A percentile compares a stretch with the other conserved stretches of the same genome.
These are phyloP conservation scores for Sarocladium kiliense DNA, from an alignment of 2,329 filamentous ascomycete genomes.

Conservation along the genomic window DNA sequence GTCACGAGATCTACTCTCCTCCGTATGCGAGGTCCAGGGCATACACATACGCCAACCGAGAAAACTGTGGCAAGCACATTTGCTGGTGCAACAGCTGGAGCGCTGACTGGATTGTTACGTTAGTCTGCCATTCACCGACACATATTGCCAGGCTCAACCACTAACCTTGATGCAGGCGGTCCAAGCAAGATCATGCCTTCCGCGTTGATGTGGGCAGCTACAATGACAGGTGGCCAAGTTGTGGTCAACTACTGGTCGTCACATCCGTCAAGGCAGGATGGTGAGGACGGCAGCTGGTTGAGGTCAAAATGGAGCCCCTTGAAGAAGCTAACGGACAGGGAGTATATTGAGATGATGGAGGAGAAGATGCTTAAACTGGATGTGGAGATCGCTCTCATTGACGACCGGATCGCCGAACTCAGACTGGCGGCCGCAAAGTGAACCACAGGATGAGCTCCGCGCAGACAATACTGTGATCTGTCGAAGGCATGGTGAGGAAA, in stretches of 20 bases:
- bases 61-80: conserved; percentile 62
- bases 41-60: conserved; percentile 51
- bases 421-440: too few species aligned
- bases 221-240: conserved; percentile 27
- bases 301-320: conserved; percentile 68
- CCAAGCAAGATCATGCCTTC: conserved; percentile 47
- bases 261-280: conserved; percentile 27
- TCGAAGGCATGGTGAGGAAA: too few species aligned
- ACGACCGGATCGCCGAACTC: conserved; percentile 61
- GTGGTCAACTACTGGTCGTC: conserved; percentile 25
- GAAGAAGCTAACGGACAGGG: conserved; percentile 62
- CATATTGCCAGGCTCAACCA: background rate
- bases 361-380: conserved; percentile 69
- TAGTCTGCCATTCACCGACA: conserved; percentile 21
- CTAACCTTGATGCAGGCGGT: conserved; percentile 35
- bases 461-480: too few species aligned
- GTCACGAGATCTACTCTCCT: conserved; percentile 24
- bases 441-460: too few species aligned
- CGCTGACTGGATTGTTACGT: conserved; percentile 53
- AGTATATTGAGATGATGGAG: conserved; percentile 65
- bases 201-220: conserved; percentile 6
- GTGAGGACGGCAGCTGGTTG: conserved; percentile 36
- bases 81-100: conserved; percentile 64
- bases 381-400: conserved; percentile 71
- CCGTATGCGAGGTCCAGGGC: conserved; percentile 43